Percentiles rank a stretch among this genome's conserved stretches.
phyloP scores from a whole-genome alignment of 2,329 filamentous ascomycete genomes.

The Ceratocystis alfenasii region DNA sequence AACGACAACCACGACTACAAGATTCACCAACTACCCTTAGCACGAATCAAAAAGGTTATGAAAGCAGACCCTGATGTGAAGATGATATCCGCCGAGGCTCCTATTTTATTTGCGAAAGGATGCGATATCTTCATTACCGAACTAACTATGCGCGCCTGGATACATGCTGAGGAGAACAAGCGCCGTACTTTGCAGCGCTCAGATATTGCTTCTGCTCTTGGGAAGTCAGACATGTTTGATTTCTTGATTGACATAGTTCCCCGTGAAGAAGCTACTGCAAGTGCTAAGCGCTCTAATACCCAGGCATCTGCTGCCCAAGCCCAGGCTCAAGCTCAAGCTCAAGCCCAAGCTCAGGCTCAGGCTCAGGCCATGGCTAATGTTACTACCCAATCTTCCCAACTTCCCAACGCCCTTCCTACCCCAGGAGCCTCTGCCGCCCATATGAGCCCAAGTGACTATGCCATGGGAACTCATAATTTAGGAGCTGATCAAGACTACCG shows the following conservation, averaged over 20 bases:
- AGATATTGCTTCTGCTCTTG: slow-evolving; percentile 88
- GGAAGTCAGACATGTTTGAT: slow-evolving; percentile 99
- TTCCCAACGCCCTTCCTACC: background rate
- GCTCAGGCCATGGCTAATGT: slow-evolving; percentile 14
- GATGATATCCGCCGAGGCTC: slow-evolving; percentile 98
- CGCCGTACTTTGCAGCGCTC: slow-evolving; percentile 86
- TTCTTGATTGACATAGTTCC: slow-evolving; percentile 98
- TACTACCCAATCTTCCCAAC: background rate
- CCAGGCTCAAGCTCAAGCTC: slow-evolving; percentile 18
- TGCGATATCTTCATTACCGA: slow-evolving; percentile 99
- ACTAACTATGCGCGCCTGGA: slow-evolving; percentile 98
- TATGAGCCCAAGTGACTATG: slow-evolving; percentile 38
- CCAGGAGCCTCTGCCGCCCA: slow-evolving; percentile 5
- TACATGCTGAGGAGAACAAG: slow-evolving; percentile 98
- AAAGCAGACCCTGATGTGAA: slow-evolving; percentile 98
- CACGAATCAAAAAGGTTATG: slow-evolving; percentile 99
- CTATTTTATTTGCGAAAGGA: slow-evolving; percentile 94
- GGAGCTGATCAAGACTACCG: slow-evolving; percentile 67
- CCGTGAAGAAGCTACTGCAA: slow-evolving; percentile 78
- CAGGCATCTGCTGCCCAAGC: slow-evolving; percentile 34
- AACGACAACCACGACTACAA: slow-evolving; percentile 97
- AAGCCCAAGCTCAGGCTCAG: slow-evolving; percentile 19
- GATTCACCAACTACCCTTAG: slow-evolving; percentile 86
- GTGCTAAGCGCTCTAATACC: slow-evolving; percentile 61
- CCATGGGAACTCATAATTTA: slow-evolving; percentile 51